Evolutionary conservation across 1,284 basidiomycete genomes (phyloP).

Genomic region (Garcileccinum viscosum): DNA sequence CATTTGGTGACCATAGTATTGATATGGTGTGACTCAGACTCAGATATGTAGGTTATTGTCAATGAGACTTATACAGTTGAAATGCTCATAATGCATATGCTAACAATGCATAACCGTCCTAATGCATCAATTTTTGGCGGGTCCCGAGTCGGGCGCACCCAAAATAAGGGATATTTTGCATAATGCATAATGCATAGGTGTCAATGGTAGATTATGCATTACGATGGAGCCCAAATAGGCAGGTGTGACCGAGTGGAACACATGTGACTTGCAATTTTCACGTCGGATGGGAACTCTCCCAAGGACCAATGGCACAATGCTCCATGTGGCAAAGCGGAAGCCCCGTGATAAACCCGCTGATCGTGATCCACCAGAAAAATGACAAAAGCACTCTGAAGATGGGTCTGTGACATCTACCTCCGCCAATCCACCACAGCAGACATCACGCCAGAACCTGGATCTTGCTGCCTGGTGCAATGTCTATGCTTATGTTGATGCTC

Average conservation of each 20-base stretch:
- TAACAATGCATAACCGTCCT: not conserved
- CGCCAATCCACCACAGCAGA: not conserved
- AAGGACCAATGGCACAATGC: not conserved
- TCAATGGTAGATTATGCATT: not conserved
- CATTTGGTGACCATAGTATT: too few relatives aligned
- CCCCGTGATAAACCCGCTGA: not conserved
- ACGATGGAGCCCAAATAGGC: not conserved
- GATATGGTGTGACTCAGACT: too few relatives aligned
- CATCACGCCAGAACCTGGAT: not conserved
- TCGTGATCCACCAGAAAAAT: not conserved
- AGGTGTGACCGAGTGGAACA: not conserved
- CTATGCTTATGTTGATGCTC: slow-evolving; percentile 1
- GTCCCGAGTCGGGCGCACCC: not conserved
- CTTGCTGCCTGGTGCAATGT: not conserved
- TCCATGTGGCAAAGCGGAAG: not conserved
- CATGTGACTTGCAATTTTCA: not conserved
- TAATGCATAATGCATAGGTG: slow-evolving; percentile 1
- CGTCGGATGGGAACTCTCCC: not conserved
- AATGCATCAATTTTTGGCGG: not conserved
- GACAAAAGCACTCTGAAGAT: not conserved
- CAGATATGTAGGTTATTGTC: too few relatives aligned
- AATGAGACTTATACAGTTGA: not conserved
- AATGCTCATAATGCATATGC: slow-evolving; percentile 1
- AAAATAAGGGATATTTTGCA: slow-evolving; percentile 1
- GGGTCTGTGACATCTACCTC: not conserved